These are phyloP conservation scores for Pseudognaphalium luteoalbum DNA, from an alignment of 129 eudicot genomes.

Conservation along the genomic window DNA sequence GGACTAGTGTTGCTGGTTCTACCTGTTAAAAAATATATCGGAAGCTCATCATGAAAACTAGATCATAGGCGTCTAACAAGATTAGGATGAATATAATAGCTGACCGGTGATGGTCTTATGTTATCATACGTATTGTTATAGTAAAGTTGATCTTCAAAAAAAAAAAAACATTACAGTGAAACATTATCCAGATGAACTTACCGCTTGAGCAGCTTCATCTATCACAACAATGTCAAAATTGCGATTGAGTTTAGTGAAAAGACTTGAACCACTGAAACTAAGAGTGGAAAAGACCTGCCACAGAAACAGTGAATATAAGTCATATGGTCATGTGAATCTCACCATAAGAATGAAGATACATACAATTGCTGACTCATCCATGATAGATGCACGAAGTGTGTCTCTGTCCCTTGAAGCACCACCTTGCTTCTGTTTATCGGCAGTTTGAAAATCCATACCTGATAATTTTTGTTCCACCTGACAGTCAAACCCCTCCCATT, in stretches of 20 bases:
- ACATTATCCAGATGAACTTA: constrained; percentile 38
- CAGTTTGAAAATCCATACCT: constrained; percentile 70
- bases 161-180: constrained; percentile 13
- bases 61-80: not conserved
- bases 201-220: constrained; percentile 99
- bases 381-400: constrained; percentile 76
- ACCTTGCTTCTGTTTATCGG: constrained; percentile 89
- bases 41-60: not conserved
- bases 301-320: constrained; percentile 17
- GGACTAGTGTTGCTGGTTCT: constrained; percentile 92
- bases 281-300: constrained; percentile 97
- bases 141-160: not conserved
- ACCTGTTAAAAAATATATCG: constrained; percentile 50
- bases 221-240: constrained; percentile 89
- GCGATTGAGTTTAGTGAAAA: constrained; percentile 73
- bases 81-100: not conserved
- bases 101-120: constrained; percentile 17
- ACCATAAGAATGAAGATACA: constrained; percentile 30
- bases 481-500: constrained; percentile 22
- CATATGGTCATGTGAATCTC: constrained; percentile 5
- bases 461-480: constrained; percentile 92
- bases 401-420: constrained; percentile 72
- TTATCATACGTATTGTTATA: not conserved
- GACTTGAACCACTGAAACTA: constrained; percentile 89
- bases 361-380: constrained; percentile 96